Evolutionary conservation across 192 early-diverging fungal species (phyloP), one percentile per base, ranked within the genome.

Genomic region (Mortierella claussenii): DNA sequence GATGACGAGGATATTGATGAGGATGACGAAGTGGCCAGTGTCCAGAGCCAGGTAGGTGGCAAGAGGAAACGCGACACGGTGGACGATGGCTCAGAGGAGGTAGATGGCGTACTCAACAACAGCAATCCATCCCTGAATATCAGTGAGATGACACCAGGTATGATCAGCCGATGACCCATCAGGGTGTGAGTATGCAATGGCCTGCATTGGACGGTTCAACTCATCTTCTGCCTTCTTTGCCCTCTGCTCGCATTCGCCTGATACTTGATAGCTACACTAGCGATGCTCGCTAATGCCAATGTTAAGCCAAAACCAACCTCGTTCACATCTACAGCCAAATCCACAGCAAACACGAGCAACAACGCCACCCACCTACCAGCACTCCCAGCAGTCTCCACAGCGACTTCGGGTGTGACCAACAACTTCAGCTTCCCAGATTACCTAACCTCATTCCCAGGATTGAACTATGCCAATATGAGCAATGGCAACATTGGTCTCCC

Each of bases 101-200:
- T 46, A 1, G 52, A 61, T 15, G 28, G 28, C 17, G 21, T 51
- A 0, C 34, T 43, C 1, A 48, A 47, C 27, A 48, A 28, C 32
- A 46, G 49, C 21, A 42, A 53, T 9, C 57, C 49, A 7, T 45
- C 56, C n/a, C 27, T 64, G 9, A 64, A 65, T 32, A 55, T 69
- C 17, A 69, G 68, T 18, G 58, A 71, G 9, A 44, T 63, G 23
- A 51, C 54, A 18, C 68, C 68, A 36, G 68, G 68, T 69, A 61
- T 15, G n/a, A n/a, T n/a, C n/a, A n/a, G n/a, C n/a, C n/a, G n/a
- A n/a, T n/a, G n/a, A n/a, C n/a, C n/a, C n/a, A n/a, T n/a, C n/a
- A n/a, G n/a, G n/a, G n/a, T n/a, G n/a, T n/a, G n/a, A n/a, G n/a
- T n/a, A n/a, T n/a, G n/a, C n/a, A n/a, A n/a, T n/a, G n/a, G n/a